These are phyloP conservation scores for Symbiotaphrina buchneri DNA, from an alignment of 495 filamentous ascomycete genomes.

Conservation along the genomic window DNA sequence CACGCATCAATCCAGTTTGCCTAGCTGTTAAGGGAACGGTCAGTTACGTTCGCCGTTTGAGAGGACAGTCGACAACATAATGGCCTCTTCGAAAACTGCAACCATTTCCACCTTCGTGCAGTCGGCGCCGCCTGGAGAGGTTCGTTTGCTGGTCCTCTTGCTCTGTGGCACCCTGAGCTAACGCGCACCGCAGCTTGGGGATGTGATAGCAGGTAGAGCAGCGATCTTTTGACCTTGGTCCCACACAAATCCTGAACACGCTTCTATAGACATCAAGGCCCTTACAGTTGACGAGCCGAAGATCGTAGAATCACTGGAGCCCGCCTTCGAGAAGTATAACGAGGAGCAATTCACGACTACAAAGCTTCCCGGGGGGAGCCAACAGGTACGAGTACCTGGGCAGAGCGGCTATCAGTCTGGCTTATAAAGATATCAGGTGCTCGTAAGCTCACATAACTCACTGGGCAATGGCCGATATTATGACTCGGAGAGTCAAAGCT, in stretches of 20 bases:
- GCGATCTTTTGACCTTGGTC: neutral
- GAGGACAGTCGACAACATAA: neutral
- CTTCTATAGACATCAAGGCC: slow-evolving; percentile 56
- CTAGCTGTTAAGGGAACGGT: too few relatives aligned
- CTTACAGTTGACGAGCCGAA: slow-evolving; percentile 49
- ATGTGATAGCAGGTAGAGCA: slow-evolving; percentile 65
- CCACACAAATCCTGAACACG: slow-evolving; percentile 1
- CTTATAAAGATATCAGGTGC: slow-evolving; percentile 27
- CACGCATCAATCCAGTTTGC: too few relatives aligned
- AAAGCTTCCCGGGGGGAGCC: slow-evolving; percentile 69
- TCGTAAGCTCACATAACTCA: slow-evolving; percentile 69
- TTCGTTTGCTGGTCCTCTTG: slow-evolving; percentile 1
- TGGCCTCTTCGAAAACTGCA: slow-evolving; percentile 2
- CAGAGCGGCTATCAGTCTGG: neutral
- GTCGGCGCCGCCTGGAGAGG: slow-evolving; percentile 92
- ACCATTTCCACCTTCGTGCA: slow-evolving; percentile 75
- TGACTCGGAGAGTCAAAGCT: slow-evolving; percentile 66
- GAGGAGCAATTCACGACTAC: slow-evolving; percentile 76
- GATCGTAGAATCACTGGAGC: slow-evolving; percentile 43
- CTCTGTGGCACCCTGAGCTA: too few relatives aligned
- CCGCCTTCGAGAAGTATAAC: slow-evolving; percentile 87
- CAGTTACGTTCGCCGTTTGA: too few relatives aligned
- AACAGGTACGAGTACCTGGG: slow-evolving; percentile 27
- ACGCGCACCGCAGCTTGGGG: slow-evolving; percentile 43
- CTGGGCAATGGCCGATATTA: slow-evolving; percentile 65